These are phyloP conservation scores for Fusarium praegraminearum DNA, from an alignment of 2,329 filamentous ascomycete species.

Conservation along the genomic window DNA sequence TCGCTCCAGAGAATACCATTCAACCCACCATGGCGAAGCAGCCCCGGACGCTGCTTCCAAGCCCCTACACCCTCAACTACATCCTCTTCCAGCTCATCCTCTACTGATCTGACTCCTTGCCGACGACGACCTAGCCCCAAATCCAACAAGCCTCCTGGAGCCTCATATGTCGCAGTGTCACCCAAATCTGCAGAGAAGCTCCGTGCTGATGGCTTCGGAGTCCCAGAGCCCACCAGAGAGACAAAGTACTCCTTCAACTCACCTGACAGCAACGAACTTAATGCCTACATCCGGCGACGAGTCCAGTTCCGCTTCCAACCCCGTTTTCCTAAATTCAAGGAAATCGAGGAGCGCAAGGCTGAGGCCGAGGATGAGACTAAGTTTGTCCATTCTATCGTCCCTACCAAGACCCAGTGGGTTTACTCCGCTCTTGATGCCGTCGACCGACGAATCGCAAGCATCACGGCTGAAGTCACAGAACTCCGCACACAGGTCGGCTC, in stretches of 20 bases:
- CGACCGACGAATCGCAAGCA: slow-evolving; percentile 11
- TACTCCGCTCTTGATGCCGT: slow-evolving; percentile 13
- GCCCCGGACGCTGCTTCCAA: slow-evolving; percentile 7
- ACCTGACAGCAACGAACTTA: background rate
- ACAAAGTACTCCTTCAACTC: slow-evolving; percentile 10
- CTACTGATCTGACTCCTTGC: background rate
- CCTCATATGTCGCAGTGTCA: slow-evolving; percentile 28
- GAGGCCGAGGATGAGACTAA: background rate
- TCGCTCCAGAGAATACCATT: background rate
- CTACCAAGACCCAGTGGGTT: slow-evolving; percentile 22
- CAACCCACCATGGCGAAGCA: slow-evolving; percentile 3
- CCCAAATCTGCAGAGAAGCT: slow-evolving; percentile 32
- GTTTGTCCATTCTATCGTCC: background rate
- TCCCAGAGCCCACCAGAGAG: slow-evolving; percentile 12
- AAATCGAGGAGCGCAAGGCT: background rate
- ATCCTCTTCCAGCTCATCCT: slow-evolving; percentile 3
- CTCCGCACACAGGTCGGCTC: slow-evolving; percentile 4
- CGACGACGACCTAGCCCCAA: background rate
- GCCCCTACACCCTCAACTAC: slow-evolving; percentile 13
- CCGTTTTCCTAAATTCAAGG: background rate
- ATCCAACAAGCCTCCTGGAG: slow-evolving; percentile 24
- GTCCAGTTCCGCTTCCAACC: background rate
- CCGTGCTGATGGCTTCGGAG: slow-evolving; percentile 1
- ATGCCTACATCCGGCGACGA: slow-evolving; percentile 1
- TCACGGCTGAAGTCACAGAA: background rate